Conservation (phyloP, 257 asterid genomes). For the Forsythia viridissima region DNA sequence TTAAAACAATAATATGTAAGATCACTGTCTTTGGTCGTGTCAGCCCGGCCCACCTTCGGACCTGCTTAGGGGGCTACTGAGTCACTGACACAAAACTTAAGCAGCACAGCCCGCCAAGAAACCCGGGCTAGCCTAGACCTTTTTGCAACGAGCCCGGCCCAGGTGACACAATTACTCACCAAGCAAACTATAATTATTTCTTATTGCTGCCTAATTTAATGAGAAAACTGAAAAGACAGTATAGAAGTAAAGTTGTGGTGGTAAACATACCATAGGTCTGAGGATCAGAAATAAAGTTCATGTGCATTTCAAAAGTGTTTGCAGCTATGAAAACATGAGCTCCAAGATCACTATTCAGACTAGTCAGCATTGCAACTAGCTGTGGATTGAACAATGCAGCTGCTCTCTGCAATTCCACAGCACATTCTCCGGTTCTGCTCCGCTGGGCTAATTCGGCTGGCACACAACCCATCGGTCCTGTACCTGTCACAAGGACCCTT, state of each 20-base stretch:
- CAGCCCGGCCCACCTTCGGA: background rate
- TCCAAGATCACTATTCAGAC: constrained; percentile 54
- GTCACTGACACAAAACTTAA: no score
- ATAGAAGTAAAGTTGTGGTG: background rate
- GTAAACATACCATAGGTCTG: constrained; percentile 56
- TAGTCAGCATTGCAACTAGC: constrained; percentile 43
- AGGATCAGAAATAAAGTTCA: constrained; percentile 66
- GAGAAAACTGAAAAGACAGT: background rate
- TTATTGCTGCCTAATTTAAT: background rate
- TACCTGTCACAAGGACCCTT: constrained; percentile 70
- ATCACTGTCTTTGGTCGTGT: background rate
- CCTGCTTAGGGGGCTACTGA: no score
- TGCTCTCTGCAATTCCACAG: constrained; percentile 61
- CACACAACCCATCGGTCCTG: constrained; percentile 84
- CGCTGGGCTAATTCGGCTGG: constrained; percentile 83
- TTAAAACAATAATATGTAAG: no score
- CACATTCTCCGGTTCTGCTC: constrained; percentile 62
- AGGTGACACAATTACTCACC: background rate
- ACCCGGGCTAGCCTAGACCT: no score
- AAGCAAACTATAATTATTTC: background rate
- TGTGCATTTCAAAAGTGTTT: constrained; percentile 54
- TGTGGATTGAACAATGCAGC: constrained; percentile 67
- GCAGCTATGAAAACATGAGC: constrained; percentile 69
- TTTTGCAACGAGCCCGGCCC: background rate
- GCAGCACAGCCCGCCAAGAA: no score